Percentiles rank a stretch among this genome's conserved stretches.
phyloP scores from a whole-genome alignment of 805 yeast genomes.

The Clavispora carvajalis region DNA sequence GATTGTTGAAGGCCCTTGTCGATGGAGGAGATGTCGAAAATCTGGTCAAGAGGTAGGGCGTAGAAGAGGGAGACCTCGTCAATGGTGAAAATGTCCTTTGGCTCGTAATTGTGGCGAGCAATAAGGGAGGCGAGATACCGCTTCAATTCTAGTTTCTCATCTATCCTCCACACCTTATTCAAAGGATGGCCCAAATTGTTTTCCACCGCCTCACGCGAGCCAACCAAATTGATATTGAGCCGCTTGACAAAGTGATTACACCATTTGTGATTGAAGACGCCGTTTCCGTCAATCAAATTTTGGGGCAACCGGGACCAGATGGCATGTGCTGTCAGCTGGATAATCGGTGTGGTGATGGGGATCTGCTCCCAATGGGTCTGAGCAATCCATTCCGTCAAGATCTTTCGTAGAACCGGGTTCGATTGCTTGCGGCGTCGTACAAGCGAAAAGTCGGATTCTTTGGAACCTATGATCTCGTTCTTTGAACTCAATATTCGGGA shows the following conservation, averaged over 20 bases:
- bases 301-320: constrained; percentile 59
- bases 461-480: constrained; percentile 45
- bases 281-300: constrained; percentile 53
- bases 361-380: constrained; percentile 64
- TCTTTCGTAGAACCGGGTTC: constrained; percentile 49
- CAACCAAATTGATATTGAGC: constrained; percentile 48
- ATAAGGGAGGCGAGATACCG: constrained; percentile 32
- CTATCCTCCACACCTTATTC: constrained; percentile 56
- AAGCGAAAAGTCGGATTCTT: constrained; percentile 46
- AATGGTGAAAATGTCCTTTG: constrained; percentile 51
- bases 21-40: constrained; percentile 41
- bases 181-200: constrained; percentile 25
- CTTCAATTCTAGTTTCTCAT: constrained; percentile 49
- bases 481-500: constrained; percentile 55
- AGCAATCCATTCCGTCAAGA: constrained; percentile 65
- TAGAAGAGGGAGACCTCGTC: constrained; percentile 60
- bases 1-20: constrained; percentile 39
- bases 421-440: constrained; percentile 51
- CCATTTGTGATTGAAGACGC: constrained; percentile 64
- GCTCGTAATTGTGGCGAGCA: constrained; percentile 31
- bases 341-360: constrained; percentile 58
- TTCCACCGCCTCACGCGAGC: constrained; percentile 39
- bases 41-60: constrained; percentile 55
- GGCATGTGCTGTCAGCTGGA: constrained; percentile 57
- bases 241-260: constrained; percentile 43